Percentiles rank a stretch among this genome's conserved stretches.
phyloP scores from a whole-genome alignment of 352 stramenopile species.

The Pythium rhizo-oryzae region DNA sequence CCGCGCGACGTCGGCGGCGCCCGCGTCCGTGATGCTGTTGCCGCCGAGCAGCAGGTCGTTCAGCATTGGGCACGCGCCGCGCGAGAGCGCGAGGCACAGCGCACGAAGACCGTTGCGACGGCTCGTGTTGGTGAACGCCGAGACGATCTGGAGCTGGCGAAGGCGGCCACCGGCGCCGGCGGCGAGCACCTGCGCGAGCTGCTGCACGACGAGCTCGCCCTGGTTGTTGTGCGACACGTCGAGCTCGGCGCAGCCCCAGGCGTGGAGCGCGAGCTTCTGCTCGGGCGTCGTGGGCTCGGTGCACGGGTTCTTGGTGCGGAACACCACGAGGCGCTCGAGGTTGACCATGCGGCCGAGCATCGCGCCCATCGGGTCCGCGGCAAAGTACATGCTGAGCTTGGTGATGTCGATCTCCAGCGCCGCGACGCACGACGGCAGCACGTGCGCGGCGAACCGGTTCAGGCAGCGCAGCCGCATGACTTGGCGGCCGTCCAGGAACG shows the following conservation, averaged over 20 bases:
- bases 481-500: conserved; percentile 65
- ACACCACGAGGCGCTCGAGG: conserved; percentile 60
- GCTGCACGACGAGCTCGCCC: conserved; percentile 52
- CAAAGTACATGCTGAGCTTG: conserved; percentile 40
- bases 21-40: conserved; percentile 68
- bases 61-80: conserved; percentile 51
- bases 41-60: conserved; percentile 63
- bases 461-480: conserved; percentile 48
- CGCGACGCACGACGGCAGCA: conserved; percentile 55
- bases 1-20: conserved; percentile 46
- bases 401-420: conserved; percentile 55
- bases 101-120: conserved; percentile 46
- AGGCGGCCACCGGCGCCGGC: conserved; percentile 43
- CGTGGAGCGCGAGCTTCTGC: conserved; percentile 50
- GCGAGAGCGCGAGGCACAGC: conserved; percentile 46
- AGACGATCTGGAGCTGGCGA: conserved; percentile 66
- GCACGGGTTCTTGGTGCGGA: conserved; percentile 39
- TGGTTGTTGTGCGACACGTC: conserved; percentile 55
- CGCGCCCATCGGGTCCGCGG: conserved; percentile 8
- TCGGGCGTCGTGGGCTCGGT: conserved; percentile 18
- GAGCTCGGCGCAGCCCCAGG: conserved; percentile 65
- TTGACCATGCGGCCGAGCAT: conserved; percentile 55
- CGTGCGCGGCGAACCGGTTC: conserved; percentile 51
- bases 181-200: conserved; percentile 42
- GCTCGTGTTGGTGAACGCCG: conserved; percentile 71